Evolutionary conservation across 2,329 filamentous ascomycete genomes (phyloP).

Genomic region (Penicillium sp.): DNA sequence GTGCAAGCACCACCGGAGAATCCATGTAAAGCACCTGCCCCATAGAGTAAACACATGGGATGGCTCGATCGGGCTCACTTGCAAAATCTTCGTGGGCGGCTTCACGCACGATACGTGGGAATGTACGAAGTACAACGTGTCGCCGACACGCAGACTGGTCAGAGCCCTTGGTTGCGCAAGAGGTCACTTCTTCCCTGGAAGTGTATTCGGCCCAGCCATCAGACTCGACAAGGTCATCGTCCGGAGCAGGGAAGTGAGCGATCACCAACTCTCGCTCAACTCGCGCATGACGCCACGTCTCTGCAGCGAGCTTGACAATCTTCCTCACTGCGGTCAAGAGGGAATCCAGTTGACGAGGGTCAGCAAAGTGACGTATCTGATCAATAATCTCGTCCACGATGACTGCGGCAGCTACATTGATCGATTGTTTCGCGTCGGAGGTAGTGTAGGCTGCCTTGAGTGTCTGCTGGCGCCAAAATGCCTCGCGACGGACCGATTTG

Average conservation of each 20-base stretch:
- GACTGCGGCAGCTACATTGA: constrained; percentile 50
- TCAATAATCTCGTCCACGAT: constrained; percentile 54
- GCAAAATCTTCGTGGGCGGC: constrained; percentile 45
- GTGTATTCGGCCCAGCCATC: constrained; percentile 36
- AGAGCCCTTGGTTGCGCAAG: neutral
- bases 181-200: constrained; percentile 13
- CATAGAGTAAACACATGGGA: constrained; percentile 43
- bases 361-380: constrained; percentile 49
- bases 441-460: constrained; percentile 53
- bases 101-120: constrained; percentile 50
- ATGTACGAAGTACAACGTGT: constrained; percentile 45
- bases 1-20: constrained; percentile 37
- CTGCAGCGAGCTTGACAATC: constrained; percentile 53
- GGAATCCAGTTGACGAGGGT: constrained; percentile 46
- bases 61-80: constrained; percentile 40
- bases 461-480: constrained; percentile 54
- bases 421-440: constrained; percentile 51
- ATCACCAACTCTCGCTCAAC: constrained; percentile 52
- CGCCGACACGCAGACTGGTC: constrained; percentile 24
- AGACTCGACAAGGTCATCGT: constrained; percentile 30
- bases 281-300: constrained; percentile 54
- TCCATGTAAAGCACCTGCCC: constrained; percentile 49
- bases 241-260: constrained; percentile 44
- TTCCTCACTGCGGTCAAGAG: constrained; percentile 47
- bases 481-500: constrained; percentile 52